A percentile compares a stretch with the other conserved stretches of the same genome.
Conservation (phyloP, 352 stramenopile genomes). For the Phytophthora boehmeriae region DNA sequence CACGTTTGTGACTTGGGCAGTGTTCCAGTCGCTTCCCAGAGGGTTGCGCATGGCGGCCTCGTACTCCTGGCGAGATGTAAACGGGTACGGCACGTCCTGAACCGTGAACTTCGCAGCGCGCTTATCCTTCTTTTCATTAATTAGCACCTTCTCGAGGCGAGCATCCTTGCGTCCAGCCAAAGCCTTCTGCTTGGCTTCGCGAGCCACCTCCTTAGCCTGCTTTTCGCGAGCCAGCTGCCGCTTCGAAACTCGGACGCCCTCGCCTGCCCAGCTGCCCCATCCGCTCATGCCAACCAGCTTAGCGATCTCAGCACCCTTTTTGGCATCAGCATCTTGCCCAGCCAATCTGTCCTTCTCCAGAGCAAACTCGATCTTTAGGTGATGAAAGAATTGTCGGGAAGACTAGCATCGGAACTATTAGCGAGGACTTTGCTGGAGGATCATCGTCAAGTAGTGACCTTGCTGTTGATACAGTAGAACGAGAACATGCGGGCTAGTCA, state of each 20-base stretch:
- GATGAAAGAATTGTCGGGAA: not conserved
- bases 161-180: constrained; percentile 74
- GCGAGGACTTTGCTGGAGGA: not conserved
- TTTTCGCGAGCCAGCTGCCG: constrained; percentile 86
- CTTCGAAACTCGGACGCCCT: constrained; percentile 76
- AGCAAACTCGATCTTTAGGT: constrained; percentile 95
- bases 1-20: constrained; percentile 87
- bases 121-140: constrained; percentile 91
- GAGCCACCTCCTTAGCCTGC: constrained; percentile 69
- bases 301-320: constrained; percentile 79
- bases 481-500: not conserved
- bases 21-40: constrained; percentile 96
- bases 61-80: constrained; percentile 97
- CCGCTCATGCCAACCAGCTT: constrained; percentile 87
- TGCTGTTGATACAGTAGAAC: constrained; percentile 1
- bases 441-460: not conserved
- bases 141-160: constrained; percentile 72
- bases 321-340: constrained; percentile 62
- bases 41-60: constrained; percentile 96
- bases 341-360: constrained; percentile 91
- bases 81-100: constrained; percentile 97
- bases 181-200: constrained; percentile 76
- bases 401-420: not conserved
- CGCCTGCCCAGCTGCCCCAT: constrained; percentile 92
- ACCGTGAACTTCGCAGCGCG: constrained; percentile 87